Evolutionary conservation across 2,329 filamentous ascomycete species (phyloP), one percentile per base, ranked within the genome.

Genomic region (Ophiostoma himal-ulmi): DNA sequence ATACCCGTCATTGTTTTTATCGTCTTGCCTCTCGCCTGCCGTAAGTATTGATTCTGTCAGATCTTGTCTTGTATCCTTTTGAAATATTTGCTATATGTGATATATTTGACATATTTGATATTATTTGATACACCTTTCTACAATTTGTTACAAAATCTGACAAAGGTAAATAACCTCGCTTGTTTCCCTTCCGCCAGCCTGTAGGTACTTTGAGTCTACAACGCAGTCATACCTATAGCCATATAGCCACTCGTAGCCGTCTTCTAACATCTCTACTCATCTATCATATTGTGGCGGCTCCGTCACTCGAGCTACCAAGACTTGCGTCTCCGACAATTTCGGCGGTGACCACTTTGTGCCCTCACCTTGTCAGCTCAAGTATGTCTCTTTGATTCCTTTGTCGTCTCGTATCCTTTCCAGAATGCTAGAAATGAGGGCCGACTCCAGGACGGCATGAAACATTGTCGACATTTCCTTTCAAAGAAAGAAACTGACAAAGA

Each of bases 221-320:
- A 44, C 17, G 13, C 13, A 44, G 41, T 17, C 41, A 44, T 44
- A 30, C 30, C 41, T 44, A 11, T 17, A 14, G 41, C 20, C 17
- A 20, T 20, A 48, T 7, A 20, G 5, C 17, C 44, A 48, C 17
- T 20, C 17, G 44, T 48, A 48, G 14, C 20, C 17, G 37, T 48
- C 17, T n/a, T 48, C 44, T 5, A 6, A n/a, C 17, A 5, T 5
- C 44, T 48, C 39, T 30, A 13, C 36, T 69, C 68, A 73, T 26
- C 69, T 72, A 7, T 73, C 72, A 73, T 20, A 68, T 71, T 68
- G 30, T 69, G 65, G 65, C 64, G 71, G 39, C 62, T 41, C 36
- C 52, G 20, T 52, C 48, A 52, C 48, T 69, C 67, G 37, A 71
- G 48, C 54, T 36, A 20, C 68, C 41, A 26, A 30, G 26, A 17